Base-by-base conservation (phyloP, 352 stramenopile genomes). In the Phytophthora brassicae region DNA sequence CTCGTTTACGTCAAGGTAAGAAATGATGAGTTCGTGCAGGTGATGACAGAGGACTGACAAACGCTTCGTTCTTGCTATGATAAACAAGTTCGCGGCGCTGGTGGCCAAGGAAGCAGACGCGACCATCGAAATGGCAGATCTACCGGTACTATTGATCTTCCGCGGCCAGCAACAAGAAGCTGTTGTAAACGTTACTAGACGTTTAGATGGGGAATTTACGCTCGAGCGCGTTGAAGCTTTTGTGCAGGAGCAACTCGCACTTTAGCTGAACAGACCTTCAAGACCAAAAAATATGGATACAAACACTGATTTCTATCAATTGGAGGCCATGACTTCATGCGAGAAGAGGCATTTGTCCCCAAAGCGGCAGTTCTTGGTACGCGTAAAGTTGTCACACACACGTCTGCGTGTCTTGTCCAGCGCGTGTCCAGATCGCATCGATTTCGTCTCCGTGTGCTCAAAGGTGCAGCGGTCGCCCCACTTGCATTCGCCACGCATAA, bases 291-390 rank as follows among this genome's bases (percentile, higher is more conserved):
- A 16, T 39, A 26, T 19, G 51, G 22, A 41, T 61, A 49, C 48
- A 67, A 46, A 17, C 36, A 14, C 13, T 13, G 22, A n/a, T 51
- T 66, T 69, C 58, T 75, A 64, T 62, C 43, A 54, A 36, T 60
- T 57, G 38, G 14, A 33, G 28, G 2, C 14, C 20, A 29, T 14
- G 6, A n/a, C 17, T 23, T 72, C 50, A 60, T 95, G 86, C 7
- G 74, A 72, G 56, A 90, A 95, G 48, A 95, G 49, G 53, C 86
- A 95, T 26, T 72, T 73, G 53, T 91, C 82, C 35, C 84, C 86
- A 49, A 89, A 95, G 54, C 75, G 72, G 70, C 86, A 95, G 39
- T 60, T 74, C 23, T 74, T 70, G 5, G 56, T 61, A 1, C 57
- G 64, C 20, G 54, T 45, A 36, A 90, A 91, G 41, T 74, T 79